Evolutionary conservation across 345 rosid genomes (phyloP).

Genomic region (Xanthoceras sorbifolium): DNA sequence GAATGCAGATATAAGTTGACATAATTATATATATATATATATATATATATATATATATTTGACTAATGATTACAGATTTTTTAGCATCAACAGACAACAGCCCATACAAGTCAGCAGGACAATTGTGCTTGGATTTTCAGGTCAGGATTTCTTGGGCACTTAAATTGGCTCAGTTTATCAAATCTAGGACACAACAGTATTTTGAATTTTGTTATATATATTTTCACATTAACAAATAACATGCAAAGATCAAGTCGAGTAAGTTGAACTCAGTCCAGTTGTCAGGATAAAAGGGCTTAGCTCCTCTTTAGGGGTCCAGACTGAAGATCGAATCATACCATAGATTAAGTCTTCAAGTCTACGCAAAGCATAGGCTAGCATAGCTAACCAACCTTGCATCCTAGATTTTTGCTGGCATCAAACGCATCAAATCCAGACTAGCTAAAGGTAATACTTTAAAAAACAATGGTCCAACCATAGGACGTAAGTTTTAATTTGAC

Average conservation of each 20-base stretch:
- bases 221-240: not conserved
- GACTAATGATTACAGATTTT: too few species aligned
- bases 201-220: not conserved
- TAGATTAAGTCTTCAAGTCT: not conserved
- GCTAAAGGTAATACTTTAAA: not conserved
- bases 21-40: too few species aligned
- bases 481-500: not conserved
- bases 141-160: not conserved
- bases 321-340: not conserved
- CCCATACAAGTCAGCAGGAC: not conserved
- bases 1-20: not conserved
- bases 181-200: not conserved
- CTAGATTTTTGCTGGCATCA: not conserved
- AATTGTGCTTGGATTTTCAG: not conserved
- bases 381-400: not conserved
- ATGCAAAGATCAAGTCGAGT: not conserved
- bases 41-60: too few species aligned
- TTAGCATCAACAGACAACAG: not conserved
- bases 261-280: not conserved
- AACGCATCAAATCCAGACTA: not conserved
- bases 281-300: not conserved
- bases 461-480: not conserved
- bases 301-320: not conserved
- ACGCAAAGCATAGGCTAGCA: not conserved
- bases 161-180: not conserved